Evolutionary conservation across 345 rosid genomes (phyloP), one percentile per base, ranked within the genome.

Genomic region (Draba incana): DNA sequence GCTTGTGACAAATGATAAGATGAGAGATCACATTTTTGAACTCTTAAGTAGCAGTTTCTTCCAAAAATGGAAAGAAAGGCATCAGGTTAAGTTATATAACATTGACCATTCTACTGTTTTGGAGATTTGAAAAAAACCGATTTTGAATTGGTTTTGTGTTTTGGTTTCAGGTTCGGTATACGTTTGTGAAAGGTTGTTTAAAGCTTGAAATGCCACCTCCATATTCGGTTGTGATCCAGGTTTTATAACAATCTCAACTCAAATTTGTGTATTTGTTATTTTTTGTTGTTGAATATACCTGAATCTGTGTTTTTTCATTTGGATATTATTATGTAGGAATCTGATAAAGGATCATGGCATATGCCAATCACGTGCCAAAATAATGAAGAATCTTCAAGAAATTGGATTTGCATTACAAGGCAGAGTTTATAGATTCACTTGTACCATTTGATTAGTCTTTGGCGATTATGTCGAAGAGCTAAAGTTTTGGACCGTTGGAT

Each of bases 1-100:
- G 75, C 87, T 90, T 39, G 86, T 90, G 68, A 90, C 96, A 2
- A 90, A 92, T 76, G 98, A 92, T 76, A 92, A 92, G 74, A 90
- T 92, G 97, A 86, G 93, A 66, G 98, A 90, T 83, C 97, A 92
- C 83, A 88, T 86, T 53, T 92, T 92, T 68, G 97, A 88, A 74
- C 88, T 92, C 43, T 28, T 90, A 8, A 93, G 97, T n/a, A 82
- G 65, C 63, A 78, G 70, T 74, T 84, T 88, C 69, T 88, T 92
- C 70, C 80, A 82, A 62, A 86, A 80, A 61, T 92, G 96, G 97
- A 90, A 92, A 82, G 96, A 85, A 84, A 83, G 96, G 31, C 92
- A 92, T 78, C 97, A 86, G 74, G 75, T 71, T 42, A 1, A 60
- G 31, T 15, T 14, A 10, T 31, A 3, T 43, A 24, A 52, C n/a